Evolutionary conservation across 345 rosid species (phyloP), one percentile per base, ranked within the genome.

Genomic region (Excoecaria cochinchinensis): DNA sequence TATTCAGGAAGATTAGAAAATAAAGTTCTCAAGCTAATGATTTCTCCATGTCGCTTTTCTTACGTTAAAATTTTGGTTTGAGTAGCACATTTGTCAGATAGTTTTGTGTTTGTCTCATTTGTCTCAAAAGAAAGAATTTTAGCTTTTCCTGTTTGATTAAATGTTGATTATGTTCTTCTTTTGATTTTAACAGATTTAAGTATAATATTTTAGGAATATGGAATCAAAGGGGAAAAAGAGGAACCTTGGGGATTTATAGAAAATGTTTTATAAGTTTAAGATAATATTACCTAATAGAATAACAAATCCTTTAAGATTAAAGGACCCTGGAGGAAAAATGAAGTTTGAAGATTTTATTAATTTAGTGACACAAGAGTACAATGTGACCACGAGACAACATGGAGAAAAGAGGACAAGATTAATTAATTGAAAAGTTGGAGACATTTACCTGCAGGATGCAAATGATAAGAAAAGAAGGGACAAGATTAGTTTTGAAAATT

Each of bases 231-330:
- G 16, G 42, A 17, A 15, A 22, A 22, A 17, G 68, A 62, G 55
- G 47, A 8, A 25, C 8, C 12, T 19, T 6, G 42, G 14, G 55
- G 31, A 56, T 0, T 15, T 12, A 21, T 39, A 6, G 5, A 70
- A 67, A 21, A 24, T 5, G 0, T 11, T 36, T 0, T 87, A 86
- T 71, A 82, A n/a, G 64, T 90, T 92, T 69, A 84, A 82, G 74
- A 73, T 90, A 1, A 75, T 90, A n/a, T 71, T 92, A 53, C 97
- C 97, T 0, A 85, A 85, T 64, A 80, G 89, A n/a, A 70, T 85
- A n/a, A 74, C 82, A 4, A 83, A 90, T 13, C 76, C 24, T 0
- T 65, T 90, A 38, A 53, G 75, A 8, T 0, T 89, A n/a, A 58
- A 58, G 14, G 51, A 84, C 15, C 84, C 86, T 0, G 36, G n/a